Evolutionary conservation across 306 rosid species (phyloP), one percentile per base, ranked within the genome.

Genomic region (Malus sylvestris): DNA sequence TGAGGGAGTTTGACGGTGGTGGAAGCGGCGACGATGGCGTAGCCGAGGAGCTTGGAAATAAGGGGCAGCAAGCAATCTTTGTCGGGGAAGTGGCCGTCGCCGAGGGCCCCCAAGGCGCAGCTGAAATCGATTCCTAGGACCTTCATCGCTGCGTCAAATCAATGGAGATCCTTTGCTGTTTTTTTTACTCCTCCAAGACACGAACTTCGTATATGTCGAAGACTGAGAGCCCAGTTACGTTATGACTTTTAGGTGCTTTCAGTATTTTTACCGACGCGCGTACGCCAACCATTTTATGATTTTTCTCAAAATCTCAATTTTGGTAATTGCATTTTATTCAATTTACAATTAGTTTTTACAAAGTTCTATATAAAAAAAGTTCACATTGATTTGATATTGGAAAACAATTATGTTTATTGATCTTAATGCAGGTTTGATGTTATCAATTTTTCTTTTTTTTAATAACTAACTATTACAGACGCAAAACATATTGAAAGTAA

Each of bases 1-100:
- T 96, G 99, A 32, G 99, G 99, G 80, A 96, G 90, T 83, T 96
- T 92, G 85, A 96, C 99, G 80, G 98, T 92, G 85, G 98, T 96
- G 79, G 98, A 96, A 20, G 99, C 97, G 70, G 99, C 99, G 75
- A 96, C 93, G 83, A 96, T 93, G 88, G 87, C 91, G 78, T 96
- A 96, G 70, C 99, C 98, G 77, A 96, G 96, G 74, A 96, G 90
- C 85, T 88, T 96, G 69, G 99, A 96, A 84, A 96, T 87, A 75
- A 96, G 91, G 67, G 98, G 98, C 4, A 96, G 96, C 83, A 96
- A 77, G 70, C 99, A 96, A 44, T 92, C 93, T 68, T 96, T 96
- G 57, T 87, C 87, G 1, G 99, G 99, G 63, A 96, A 78, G 33
- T 88, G 83, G 32, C 98, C 93, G 2, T 81, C 53, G 80, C 92